phyloP scores from a whole-genome alignment of 73 alveolate genomes.

The Paramecium biaurelia region DNA sequence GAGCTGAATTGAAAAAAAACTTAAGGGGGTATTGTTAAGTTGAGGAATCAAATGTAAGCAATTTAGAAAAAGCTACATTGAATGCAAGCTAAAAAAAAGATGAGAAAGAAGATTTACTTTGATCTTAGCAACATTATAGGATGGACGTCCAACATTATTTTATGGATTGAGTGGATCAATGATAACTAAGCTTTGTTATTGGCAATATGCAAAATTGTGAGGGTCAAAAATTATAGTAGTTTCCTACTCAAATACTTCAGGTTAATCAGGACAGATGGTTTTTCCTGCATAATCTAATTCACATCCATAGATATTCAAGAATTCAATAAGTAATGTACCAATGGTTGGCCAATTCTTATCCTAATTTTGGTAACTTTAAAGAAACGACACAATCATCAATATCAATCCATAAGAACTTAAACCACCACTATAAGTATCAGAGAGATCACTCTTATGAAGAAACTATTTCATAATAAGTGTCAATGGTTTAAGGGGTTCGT shows the following conservation, averaged over 20 bases:
- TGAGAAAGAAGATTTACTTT: neutral
- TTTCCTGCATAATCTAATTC: constrained; percentile 29
- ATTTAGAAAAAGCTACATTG: neutral
- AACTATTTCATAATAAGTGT: constrained; percentile 62
- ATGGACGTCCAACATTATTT: constrained; percentile 10
- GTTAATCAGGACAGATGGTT: neutral
- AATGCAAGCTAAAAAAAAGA: neutral
- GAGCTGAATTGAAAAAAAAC: neutral
- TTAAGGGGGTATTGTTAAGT: neutral
- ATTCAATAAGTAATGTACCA: neutral
- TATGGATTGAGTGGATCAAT: neutral
- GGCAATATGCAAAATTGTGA: neutral
- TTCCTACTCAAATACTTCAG: constrained; percentile 2
- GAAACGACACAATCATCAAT: constrained; percentile 63
- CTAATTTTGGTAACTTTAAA: constrained; percentile 13
- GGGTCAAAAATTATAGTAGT: neutral
- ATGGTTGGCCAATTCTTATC: neutral
- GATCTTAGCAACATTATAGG: constrained; percentile 13
- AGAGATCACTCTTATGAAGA: constrained; percentile 46
- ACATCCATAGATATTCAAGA: constrained; percentile 20
- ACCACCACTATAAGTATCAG: constrained; percentile 73
- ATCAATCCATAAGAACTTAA: constrained; percentile 67
- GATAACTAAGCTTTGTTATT: neutral
- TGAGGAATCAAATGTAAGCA: neutral
- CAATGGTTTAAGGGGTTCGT: constrained; percentile 58